Base-by-base conservation (phyloP, 2,329 filamentous ascomycete species). In the Coleophoma cylindrospora region DNA sequence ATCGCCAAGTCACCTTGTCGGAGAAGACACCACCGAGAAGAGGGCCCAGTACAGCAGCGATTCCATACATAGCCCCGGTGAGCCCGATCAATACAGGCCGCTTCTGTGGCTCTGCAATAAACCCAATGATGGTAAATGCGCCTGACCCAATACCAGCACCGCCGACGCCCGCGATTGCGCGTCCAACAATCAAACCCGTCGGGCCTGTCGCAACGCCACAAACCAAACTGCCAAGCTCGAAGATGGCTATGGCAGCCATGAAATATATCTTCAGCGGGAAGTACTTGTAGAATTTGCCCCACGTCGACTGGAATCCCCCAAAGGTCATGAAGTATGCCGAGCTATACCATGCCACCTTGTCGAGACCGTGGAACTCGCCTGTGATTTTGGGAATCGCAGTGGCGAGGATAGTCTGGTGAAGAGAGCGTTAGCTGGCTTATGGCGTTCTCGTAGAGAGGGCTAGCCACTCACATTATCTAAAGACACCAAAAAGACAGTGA, bases 331-430 rank as follows among this genome's bases (percentile, higher is more conserved):
- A 46, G 41, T 43, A 43, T 6, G 44, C 44, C n/a, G 44, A 33
- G 19, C 14, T 34, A 37, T 46, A 46, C 44, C 44, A 43, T 14
- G 38, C 33, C 66, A 71, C 44, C 70, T 60, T 6, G 69, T 70
- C 61, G 74, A 67, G 54, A 74, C 70, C 3, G 75, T 77, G 59
- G 77, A 77, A 54, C 71, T 73, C 32, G 33, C 37, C 44, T 22
- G 44, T 46, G 44, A 46, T 46, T 22, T 46, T 46, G 9, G 75
- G 74, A 40, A 78, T 75, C 11, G 74, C 74, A 1, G 74, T 77
- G 4, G 73, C 72, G 17, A 77, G 69, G 48, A 77, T 77, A 33
- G 74, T 52, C 43, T 63, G 57, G 52, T 51, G 43, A 51, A 40
- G 37, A 40, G 37, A 40, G 37, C 6, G 11, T 40, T 10, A 40